These are phyloP conservation scores for Colletotrichum tabaci DNA, from an alignment of 2,329 filamentous ascomycete species.

Conservation along the genomic window DNA sequence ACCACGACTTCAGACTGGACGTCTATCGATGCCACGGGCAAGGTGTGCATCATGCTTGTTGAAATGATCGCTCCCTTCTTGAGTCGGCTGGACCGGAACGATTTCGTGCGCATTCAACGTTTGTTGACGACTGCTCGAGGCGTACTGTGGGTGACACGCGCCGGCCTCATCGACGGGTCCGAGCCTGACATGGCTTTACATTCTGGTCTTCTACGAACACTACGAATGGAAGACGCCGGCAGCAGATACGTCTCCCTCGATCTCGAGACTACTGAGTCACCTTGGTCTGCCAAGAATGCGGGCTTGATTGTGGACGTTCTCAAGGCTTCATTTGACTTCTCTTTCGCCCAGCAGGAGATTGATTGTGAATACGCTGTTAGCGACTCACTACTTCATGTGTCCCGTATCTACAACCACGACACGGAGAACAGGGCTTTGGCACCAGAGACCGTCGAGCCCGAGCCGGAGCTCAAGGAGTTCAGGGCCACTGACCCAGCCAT, in stretches of 20 bases:
- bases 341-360: not conserved
- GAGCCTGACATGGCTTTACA: constrained; percentile 24
- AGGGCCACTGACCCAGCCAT: no score
- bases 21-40: constrained; percentile 3
- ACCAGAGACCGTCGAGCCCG: not conserved
- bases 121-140: constrained; percentile 24
- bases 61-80: constrained; percentile 19
- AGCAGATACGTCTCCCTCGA: constrained; percentile 41
- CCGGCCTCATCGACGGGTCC: not conserved
- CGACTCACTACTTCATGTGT: constrained; percentile 4
- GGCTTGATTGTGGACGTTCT: constrained; percentile 14
- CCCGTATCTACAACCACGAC: constrained; percentile 30
- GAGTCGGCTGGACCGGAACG: not conserved
- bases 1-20: not conserved
- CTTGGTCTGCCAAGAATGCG: not conserved
- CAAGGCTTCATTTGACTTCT: constrained; percentile 15
- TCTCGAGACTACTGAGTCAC: not conserved
- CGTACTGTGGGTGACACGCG: constrained; percentile 23
- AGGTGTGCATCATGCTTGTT: constrained; percentile 29
- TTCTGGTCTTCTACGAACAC: constrained; percentile 38
- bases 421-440: not conserved
- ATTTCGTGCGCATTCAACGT: constrained; percentile 3
- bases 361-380: constrained; percentile 31
- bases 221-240: constrained; percentile 34
- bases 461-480: constrained; percentile 8